These are phyloP conservation scores for Pseudogymnoascus sp. DNA, from an alignment of 2,329 filamentous ascomycete genomes.

Conservation along the genomic window DNA sequence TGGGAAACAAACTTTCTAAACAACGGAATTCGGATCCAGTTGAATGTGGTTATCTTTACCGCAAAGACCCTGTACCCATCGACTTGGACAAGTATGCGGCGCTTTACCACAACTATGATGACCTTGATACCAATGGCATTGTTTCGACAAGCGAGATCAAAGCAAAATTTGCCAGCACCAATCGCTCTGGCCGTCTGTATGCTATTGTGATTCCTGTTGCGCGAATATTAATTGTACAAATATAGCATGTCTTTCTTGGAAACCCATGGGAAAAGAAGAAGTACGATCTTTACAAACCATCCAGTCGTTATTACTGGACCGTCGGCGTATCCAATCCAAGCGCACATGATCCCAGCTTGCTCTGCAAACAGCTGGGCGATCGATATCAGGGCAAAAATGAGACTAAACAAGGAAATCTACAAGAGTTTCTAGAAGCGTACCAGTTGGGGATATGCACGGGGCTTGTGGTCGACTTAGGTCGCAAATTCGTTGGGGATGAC, in stretches of 20 bases:
- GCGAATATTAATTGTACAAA: not conserved
- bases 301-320: not conserved
- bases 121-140: not conserved
- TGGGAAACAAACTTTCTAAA: not conserved
- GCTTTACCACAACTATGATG: not conserved
- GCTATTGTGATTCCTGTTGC: not conserved
- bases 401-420: not conserved
- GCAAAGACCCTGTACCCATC: not conserved
- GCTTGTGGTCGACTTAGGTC: not conserved
- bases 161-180: not conserved
- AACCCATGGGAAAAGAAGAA: not conserved
- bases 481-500: no score
- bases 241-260: not conserved
- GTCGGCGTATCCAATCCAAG: not conserved
- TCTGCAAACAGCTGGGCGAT: not conserved
- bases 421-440: not conserved
- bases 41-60: not conserved
- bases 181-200: not conserved
- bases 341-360: not conserved
- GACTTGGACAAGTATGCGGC: not conserved
- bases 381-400: not conserved
- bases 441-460: not conserved
- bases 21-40: not conserved
- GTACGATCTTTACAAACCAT: no score
- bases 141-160: not conserved